Evolutionary conservation across 257 asterid genomes (phyloP).

Genomic region (Anisodus acutangulus): DNA sequence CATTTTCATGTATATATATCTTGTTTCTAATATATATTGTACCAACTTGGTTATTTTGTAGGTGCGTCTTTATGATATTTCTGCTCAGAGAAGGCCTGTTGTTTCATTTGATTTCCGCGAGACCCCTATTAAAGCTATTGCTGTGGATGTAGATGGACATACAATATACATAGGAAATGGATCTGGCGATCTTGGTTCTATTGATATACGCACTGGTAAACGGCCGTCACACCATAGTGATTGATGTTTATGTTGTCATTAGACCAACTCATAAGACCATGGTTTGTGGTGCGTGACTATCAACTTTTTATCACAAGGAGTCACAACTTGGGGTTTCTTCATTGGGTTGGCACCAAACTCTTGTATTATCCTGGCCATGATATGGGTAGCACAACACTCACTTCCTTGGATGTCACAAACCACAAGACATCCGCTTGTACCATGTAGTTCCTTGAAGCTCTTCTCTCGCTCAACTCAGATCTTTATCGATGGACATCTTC

Average conservation of each 20-base stretch:
- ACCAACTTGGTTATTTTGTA: conserved; percentile 37
- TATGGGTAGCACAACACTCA: no score
- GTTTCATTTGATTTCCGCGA: conserved; percentile 83
- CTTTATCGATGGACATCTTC: no score
- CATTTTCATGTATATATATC: not conserved
- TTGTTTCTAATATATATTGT: conserved; percentile 29
- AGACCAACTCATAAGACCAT: not conserved
- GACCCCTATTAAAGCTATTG: conserved; percentile 77
- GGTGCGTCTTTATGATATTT: conserved; percentile 90
- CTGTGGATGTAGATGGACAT: conserved; percentile 78
- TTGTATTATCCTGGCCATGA: no score
- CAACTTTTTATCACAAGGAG: no score
- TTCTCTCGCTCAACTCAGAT: no score
- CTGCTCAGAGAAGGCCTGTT: conserved; percentile 94
- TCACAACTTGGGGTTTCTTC: no score
- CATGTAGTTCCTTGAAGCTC: no score
- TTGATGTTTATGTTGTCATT: not conserved
- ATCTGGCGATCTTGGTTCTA: conserved; percentile 91
- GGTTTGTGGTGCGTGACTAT: no score
- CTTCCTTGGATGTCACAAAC: no score
- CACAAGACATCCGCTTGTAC: no score
- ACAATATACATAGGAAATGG: conserved; percentile 84
- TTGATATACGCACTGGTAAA: conserved; percentile 87
- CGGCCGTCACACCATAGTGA: not conserved
- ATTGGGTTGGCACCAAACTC: no score